Conservation (phyloP, 1,284 basidiomycete genomes). For the Phylloporus sp. region DNA sequence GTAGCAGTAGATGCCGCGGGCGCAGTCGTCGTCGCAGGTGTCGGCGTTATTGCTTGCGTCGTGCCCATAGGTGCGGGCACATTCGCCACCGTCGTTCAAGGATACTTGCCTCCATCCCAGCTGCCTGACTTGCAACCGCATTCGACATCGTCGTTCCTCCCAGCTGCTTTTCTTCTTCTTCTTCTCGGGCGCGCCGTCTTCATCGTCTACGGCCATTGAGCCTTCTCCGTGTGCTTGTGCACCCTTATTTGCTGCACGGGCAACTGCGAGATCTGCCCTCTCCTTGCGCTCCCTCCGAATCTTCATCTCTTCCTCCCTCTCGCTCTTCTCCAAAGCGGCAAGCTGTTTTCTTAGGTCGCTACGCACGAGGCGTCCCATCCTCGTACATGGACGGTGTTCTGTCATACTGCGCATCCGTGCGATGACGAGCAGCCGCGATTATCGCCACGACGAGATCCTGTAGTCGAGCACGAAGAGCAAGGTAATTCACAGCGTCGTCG, state of each 20-base stretch:
- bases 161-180: constrained; percentile 86
- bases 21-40: constrained; percentile 44
- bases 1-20: constrained; percentile 27
- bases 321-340: constrained; percentile 73
- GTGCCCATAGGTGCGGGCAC: constrained; percentile 42
- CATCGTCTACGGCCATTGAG: constrained; percentile 42
- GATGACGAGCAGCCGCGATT: constrained; percentile 76
- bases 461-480: constrained; percentile 76
- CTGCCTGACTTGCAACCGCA: constrained; percentile 85
- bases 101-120: constrained; percentile 83
- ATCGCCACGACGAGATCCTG: constrained; percentile 76
- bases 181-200: constrained; percentile 71
- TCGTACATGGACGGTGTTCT: constrained; percentile 70
- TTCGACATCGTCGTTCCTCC: constrained; percentile 87
- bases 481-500: too few relatives aligned
- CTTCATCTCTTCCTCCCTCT: constrained; percentile 82
- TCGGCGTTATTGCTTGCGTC: constrained; percentile 41
- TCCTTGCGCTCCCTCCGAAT: constrained; percentile 79
- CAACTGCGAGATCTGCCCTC: constrained; percentile 71
- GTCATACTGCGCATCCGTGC: constrained; percentile 74
- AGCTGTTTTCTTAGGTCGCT: constrained; percentile 81
- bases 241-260: constrained; percentile 67
- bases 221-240: constrained; percentile 58
- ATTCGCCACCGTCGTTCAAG: constrained; percentile 82
- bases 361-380: constrained; percentile 69